These are phyloP conservation scores for Cutaneotrichosporon cyanovorans DNA, from an alignment of 1,284 basidiomycete species.

Conservation along the genomic window DNA sequence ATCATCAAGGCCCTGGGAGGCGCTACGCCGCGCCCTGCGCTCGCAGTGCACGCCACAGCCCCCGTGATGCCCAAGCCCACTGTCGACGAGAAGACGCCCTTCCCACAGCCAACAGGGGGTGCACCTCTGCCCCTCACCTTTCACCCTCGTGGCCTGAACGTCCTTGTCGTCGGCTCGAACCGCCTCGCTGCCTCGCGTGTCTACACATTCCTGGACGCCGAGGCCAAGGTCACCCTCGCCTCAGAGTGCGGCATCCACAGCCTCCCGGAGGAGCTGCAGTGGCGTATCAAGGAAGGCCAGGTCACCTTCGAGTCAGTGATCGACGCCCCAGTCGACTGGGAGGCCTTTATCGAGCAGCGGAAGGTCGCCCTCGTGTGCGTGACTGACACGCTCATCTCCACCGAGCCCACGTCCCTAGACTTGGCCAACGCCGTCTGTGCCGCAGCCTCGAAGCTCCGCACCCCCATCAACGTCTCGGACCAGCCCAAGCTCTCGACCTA, in stretches of 20 bases:
- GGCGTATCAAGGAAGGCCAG: constrained; percentile 55
- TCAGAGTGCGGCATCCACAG: constrained; percentile 38
- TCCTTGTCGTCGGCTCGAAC: constrained; percentile 68
- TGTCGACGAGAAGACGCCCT: constrained; percentile 12
- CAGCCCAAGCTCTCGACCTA: constrained; percentile 81
- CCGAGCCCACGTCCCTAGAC: constrained; percentile 44
- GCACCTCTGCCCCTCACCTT: constrained; percentile 76
- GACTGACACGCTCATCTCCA: constrained; percentile 56
- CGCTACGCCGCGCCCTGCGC: neutral
- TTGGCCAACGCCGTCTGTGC: constrained; percentile 55
- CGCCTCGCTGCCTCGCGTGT: constrained; percentile 71
- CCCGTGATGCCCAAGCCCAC: neutral
- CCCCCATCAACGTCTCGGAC: constrained; percentile 82
- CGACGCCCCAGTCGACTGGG: constrained; percentile 29
- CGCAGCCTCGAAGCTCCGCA: constrained; percentile 54
- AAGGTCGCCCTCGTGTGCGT: constrained; percentile 59
- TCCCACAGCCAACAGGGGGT: constrained; percentile 48
- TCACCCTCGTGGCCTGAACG: constrained; percentile 49
- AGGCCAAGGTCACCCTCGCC: constrained; percentile 63
- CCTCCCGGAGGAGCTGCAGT: constrained; percentile 64
- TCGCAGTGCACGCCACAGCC: neutral
- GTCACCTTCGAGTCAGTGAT: constrained; percentile 44
- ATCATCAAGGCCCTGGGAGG: constrained; percentile 17
- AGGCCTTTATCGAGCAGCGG: constrained; percentile 10
- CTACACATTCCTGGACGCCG: constrained; percentile 74